Conservation (phyloP, 768 basidiomycete species). For the Phanerodontia chrysosporium region DNA sequence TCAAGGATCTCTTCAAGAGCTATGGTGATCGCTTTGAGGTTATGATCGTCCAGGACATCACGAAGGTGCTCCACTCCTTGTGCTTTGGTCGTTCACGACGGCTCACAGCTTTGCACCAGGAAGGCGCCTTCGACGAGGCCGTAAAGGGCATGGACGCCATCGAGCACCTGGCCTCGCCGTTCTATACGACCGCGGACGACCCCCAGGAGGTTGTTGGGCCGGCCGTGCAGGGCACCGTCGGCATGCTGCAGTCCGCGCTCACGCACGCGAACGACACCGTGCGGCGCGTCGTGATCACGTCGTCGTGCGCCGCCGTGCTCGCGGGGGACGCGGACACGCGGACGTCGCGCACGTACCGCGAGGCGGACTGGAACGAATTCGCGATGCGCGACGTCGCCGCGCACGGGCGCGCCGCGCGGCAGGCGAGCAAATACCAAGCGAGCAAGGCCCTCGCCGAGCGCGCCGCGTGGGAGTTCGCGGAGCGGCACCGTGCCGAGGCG, state of each 20-base stretch:
- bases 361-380: constrained; percentile 42
- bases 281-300: constrained; percentile 68
- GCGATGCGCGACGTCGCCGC: constrained; percentile 26
- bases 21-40: constrained; percentile 55
- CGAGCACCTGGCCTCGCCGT: constrained; percentile 20
- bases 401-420: constrained; percentile 17
- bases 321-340: constrained; percentile 4
- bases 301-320: constrained; percentile 52
- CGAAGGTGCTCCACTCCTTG: constrained; percentile 28
- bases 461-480: constrained; percentile 15
- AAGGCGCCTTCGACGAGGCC: constrained; percentile 21
- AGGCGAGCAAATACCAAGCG: constrained; percentile 46
- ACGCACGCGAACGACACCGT: constrained; percentile 32
- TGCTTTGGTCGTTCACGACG: not conserved
- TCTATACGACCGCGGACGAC: constrained; percentile 11
- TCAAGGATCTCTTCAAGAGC: constrained; percentile 45
- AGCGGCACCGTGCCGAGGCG: constrained; percentile 20
- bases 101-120: not conserved
- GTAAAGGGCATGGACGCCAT: constrained; percentile 21
- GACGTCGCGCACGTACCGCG: constrained; percentile 31
- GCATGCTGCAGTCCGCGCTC: constrained; percentile 31
- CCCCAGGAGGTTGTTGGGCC: constrained; percentile 34
- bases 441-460: constrained; percentile 65
- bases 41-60: constrained; percentile 66
- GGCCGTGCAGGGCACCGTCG: constrained; percentile 39